A percentile compares a stretch with the other conserved stretches of the same genome.
Evolutionary conservation across 345 rosid species (phyloP).

Genomic region (Capsella bursapastoris): DNA sequence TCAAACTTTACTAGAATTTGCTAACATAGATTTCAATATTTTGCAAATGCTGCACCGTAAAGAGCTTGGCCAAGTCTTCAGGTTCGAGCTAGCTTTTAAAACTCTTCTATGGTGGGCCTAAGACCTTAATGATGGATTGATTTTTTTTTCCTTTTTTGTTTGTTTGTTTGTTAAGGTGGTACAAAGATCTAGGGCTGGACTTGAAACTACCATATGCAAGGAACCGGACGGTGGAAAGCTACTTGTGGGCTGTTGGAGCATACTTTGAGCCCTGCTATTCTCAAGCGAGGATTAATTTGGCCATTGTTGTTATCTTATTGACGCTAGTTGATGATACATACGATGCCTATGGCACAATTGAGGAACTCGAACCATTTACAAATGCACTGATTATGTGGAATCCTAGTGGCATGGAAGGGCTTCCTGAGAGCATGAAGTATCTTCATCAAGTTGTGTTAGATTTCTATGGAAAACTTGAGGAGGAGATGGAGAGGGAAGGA

Average conservation of each 20-base stretch:
- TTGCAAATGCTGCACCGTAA: neutral
- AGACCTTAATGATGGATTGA: neutral
- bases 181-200: neutral
- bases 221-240: constrained; percentile 13
- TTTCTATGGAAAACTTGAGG: neutral
- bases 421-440: constrained; percentile 22
- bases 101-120: neutral
- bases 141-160: neutral
- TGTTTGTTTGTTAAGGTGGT: neutral
- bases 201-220: constrained; percentile 13
- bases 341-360: constrained; percentile 28
- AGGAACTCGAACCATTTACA: constrained; percentile 33
- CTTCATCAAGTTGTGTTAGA: constrained; percentile 17
- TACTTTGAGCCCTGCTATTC: constrained; percentile 15
- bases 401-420: constrained; percentile 6
- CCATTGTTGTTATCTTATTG: neutral
- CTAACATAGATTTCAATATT: constrained; percentile 29
- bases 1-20: constrained; percentile 30
- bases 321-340: constrained; percentile 34
- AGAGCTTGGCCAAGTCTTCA: constrained; percentile 26
- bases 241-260: constrained; percentile 30
- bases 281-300: neutral
- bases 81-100: neutral
- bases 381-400: neutral
- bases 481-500: constrained; percentile 7